These are phyloP conservation scores for Codiaeum variegatum DNA, from an alignment of 441 rosid genomes.

Conservation along the genomic window DNA sequence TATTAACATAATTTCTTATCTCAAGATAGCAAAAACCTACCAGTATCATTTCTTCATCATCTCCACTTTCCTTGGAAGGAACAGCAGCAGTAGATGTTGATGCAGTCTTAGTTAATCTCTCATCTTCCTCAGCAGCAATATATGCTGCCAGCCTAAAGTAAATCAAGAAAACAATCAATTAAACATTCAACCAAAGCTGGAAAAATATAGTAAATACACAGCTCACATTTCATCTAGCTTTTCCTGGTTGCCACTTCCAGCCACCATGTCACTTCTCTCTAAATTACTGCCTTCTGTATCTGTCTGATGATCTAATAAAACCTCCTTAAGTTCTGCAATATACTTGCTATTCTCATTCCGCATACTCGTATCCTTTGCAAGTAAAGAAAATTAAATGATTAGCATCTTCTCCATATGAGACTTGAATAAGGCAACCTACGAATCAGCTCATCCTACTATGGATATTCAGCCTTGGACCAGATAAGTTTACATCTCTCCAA, in stretches of 20 bases:
- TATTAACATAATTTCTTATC: background rate
- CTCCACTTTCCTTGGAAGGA: slow-evolving; percentile 45
- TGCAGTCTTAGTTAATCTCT: slow-evolving; percentile 30
- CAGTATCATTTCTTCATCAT: slow-evolving; percentile 70
- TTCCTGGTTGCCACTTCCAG: slow-evolving; percentile 36
- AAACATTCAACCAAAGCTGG: slow-evolving; percentile 16
- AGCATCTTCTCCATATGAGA: background rate
- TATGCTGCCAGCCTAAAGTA: slow-evolving; percentile 62
- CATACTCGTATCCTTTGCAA: background rate
- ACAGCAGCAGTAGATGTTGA: slow-evolving; percentile 45
- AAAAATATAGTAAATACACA: slow-evolving; percentile 16
- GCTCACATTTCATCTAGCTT: slow-evolving; percentile 74
- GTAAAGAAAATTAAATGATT: background rate
- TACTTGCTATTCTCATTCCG: slow-evolving; percentile 24
- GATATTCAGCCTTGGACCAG: background rate
- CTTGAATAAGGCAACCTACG: background rate
- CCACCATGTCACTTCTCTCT: slow-evolving; percentile 25
- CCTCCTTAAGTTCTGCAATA: slow-evolving; percentile 51
- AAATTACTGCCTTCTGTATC: slow-evolving; percentile 22
- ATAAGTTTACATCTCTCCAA: background rate
- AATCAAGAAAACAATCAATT: slow-evolving; percentile 26
- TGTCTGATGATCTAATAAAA: slow-evolving; percentile 34
- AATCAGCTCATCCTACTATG: background rate
- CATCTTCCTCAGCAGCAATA: slow-evolving; percentile 64
- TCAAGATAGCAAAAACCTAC: slow-evolving; percentile 32